A percentile compares a stretch with the other conserved stretches of the same genome.
phyloP scores from a whole-genome alignment of 2,329 filamentous ascomycete species.

The Simplicillium aogashimaense region DNA sequence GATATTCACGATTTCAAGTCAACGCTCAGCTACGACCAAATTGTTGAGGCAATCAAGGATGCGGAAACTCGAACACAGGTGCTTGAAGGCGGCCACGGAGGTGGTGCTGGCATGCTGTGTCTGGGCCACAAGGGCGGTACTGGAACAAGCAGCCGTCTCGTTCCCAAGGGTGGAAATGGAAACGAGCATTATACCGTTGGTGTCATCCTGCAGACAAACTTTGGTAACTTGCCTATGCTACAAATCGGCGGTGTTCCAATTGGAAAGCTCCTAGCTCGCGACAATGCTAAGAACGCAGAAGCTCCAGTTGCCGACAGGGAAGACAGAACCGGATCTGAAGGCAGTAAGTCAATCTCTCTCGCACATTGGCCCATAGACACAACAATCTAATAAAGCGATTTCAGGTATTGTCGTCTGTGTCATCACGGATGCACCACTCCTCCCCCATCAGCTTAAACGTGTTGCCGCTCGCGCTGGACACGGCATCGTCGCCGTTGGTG shows the following conservation, averaged over 20 bases:
- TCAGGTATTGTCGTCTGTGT: not conserved
- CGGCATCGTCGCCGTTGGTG: not conserved
- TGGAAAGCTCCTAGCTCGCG: not conserved
- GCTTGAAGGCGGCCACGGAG: not conserved
- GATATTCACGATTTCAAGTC: not conserved
- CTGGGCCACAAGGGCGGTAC: not conserved
- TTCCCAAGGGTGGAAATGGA: not conserved
- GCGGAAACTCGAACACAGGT: not conserved
- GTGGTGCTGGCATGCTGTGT: not conserved
- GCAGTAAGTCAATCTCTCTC: not conserved
- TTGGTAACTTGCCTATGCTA: not conserved
- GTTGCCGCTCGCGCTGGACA: not conserved
- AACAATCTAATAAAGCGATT: not conserved
- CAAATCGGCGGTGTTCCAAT: not conserved
- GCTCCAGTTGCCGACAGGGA: not conserved
- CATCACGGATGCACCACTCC: not conserved
- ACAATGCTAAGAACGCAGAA: not conserved
- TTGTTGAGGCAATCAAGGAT: not conserved
- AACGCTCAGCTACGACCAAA: not conserved
- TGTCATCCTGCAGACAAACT: not conserved
- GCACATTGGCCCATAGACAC: not conserved
- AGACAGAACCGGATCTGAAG: not conserved
- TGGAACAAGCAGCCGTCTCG: not conserved
- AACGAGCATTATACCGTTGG: not conserved
- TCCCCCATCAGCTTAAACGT: not conserved